Base-by-base conservation (phyloP, 768 basidiomycete genomes). In the Thelephora aurantiotincta region DNA sequence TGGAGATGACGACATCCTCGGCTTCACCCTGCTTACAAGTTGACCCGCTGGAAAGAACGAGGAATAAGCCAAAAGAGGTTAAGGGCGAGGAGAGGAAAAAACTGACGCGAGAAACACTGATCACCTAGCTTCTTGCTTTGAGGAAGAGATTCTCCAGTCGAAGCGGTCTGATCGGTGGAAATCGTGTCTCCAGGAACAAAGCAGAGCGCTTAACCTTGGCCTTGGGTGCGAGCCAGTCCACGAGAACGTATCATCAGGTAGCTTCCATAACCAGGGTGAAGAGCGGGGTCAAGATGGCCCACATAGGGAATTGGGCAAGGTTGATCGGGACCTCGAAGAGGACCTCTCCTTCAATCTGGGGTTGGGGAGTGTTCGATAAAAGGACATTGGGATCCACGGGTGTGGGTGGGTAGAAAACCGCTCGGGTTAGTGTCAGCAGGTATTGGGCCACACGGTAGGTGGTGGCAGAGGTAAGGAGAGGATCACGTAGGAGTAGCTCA, bases 201-300 rank as follows among this genome's bases (percentile, higher is more conserved):
- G n/a, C n/a, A n/a, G n/a, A n/a, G n/a, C n/a, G n/a, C n/a, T n/a
- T n/a, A n/a, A n/a, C n/a, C n/a, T n/a, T n/a, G n/a, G n/a, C n/a
- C n/a, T n/a, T n/a, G n/a, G n/a, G n/a, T n/a, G n/a, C n/a, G n/a
- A n/a, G n/a, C n/a, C n/a, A n/a, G n/a, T n/a, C n/a, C n/a, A n/a
- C n/a, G n/a, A n/a, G n/a, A 84, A 61, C 86, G 86, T 2, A 87
- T 67, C 22, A 87, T 65, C 11, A 87, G 67, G 74, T 54, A 3
- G 79, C 82, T 46, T 84, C 78, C 55, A 86, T 68, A 6, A 74
- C 48, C n/a, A 86, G 70, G 70, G 85, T 72, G 47, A 79, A 54
- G 12, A 85, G 58, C 0, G 84, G 80, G n/a, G 75, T 69, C 36
- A 86, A 55, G 5, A 86, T 67, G 4, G 81, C 80, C 26, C 83